Evolutionary conservation across 169 alveolate genomes (phyloP).

Genomic region (Eimeria maxima): DNA sequence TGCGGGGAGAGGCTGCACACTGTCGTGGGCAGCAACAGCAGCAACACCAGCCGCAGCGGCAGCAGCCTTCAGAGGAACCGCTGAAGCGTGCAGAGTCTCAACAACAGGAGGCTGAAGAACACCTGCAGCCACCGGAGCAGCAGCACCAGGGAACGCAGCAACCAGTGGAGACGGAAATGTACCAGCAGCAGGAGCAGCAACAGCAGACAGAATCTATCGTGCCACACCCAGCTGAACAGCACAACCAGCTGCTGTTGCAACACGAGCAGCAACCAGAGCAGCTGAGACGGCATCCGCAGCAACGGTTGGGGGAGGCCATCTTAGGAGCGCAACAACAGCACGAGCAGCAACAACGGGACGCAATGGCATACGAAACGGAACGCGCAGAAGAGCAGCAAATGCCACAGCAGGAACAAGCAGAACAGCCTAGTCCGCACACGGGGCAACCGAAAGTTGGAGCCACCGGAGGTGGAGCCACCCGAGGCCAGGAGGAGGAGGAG

Average conservation of each 20-base stretch:
- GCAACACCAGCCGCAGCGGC: background rate
- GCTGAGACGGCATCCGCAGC: background rate
- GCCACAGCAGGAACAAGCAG: background rate
- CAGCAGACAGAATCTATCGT: background rate
- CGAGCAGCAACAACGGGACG: background rate
- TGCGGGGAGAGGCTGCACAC: background rate
- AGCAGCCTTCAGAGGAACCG: background rate
- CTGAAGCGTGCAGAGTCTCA: background rate
- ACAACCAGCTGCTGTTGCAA: background rate
- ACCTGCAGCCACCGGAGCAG: background rate
- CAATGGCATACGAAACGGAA: background rate
- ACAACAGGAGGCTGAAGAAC: background rate
- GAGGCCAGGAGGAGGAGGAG: background rate
- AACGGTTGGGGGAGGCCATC: background rate
- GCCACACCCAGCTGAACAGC: background rate
- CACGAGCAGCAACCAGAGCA: background rate
- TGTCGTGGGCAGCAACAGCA: background rate
- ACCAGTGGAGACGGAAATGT: background rate
- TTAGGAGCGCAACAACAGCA: background rate
- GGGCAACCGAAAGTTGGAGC: too few species aligned
- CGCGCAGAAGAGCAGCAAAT: background rate
- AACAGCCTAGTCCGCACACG: background rate
- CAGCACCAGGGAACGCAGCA: background rate
- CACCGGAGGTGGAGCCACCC: too few species aligned
- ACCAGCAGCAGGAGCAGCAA: slow-evolving; percentile 22